Percentiles rank a stretch among this genome's conserved stretches.
Evolutionary conservation across 2,329 filamentous ascomycete species (phyloP).

Genomic region (Seiridium unicorne): DNA sequence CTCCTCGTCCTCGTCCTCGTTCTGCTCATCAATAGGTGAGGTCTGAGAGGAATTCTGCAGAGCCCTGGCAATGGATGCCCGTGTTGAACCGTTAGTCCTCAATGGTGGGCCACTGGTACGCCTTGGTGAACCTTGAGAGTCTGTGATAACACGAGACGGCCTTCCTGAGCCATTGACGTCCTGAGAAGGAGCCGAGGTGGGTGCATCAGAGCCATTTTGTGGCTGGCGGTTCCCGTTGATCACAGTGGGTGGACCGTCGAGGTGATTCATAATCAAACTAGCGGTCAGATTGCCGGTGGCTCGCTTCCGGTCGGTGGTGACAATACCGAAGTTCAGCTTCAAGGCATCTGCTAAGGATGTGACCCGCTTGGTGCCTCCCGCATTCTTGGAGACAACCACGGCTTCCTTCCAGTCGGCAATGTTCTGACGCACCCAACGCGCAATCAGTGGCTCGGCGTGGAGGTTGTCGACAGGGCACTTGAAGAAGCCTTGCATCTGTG

Average conservation of each 20-base stretch:
- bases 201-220: conserved; percentile 19
- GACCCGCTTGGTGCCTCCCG: conserved; percentile 93
- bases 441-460: conserved; percentile 91
- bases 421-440: conserved; percentile 91
- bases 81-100: conserved; percentile 24
- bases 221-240: conserved; percentile 23
- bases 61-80: conserved; percentile 25
- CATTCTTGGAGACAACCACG: conserved; percentile 97
- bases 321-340: conserved; percentile 96
- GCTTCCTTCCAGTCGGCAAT: conserved; percentile 85
- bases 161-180: conserved; percentile 25
- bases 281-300: conserved; percentile 65
- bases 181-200: conserved; percentile 15
- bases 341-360: conserved; percentile 93
- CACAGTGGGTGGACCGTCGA: conserved; percentile 48
- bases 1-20: conserved; percentile 35
- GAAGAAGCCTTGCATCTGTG: conserved; percentile 99
- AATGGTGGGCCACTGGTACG: conserved; percentile 29
- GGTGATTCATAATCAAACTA: conserved; percentile 73
- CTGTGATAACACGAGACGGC: conserved; percentile 29
- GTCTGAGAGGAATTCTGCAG: conserved; percentile 31
- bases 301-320: conserved; percentile 78
- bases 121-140: conserved; percentile 43
- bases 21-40: conserved; percentile 33
- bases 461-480: conserved; percentile 96